A percentile compares a stretch with the other conserved stretches of the same genome.
Conservation (phyloP, 176 grass and related monocot species). For the Avena sativa region DNA sequence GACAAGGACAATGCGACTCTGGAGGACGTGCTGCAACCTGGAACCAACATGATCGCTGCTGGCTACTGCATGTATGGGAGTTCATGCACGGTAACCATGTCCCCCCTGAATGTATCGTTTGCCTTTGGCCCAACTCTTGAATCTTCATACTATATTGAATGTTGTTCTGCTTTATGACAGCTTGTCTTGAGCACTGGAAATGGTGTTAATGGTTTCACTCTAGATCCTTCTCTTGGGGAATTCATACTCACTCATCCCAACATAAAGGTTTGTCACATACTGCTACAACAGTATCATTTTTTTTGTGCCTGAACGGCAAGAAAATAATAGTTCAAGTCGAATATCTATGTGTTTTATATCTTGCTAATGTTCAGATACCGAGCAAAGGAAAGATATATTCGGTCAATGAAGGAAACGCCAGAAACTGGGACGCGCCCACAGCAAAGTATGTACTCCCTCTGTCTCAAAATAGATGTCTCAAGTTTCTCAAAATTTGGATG, state of each 20-base stretch:
- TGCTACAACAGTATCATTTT: not conserved
- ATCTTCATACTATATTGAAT: not conserved
- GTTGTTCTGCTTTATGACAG: slow-evolving; percentile 11
- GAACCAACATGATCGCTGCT: slow-evolving; percentile 88
- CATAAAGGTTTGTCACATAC: slow-evolving; percentile 60
- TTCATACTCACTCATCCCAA: slow-evolving; percentile 80
- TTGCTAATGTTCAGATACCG: slow-evolving; percentile 65
- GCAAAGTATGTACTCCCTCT: slow-evolving; percentile 54
- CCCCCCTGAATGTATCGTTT: not conserved
- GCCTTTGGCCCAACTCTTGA: not conserved
- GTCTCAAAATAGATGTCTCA: too few species aligned
- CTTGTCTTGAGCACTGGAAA: slow-evolving; percentile 83
- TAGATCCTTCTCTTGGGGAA: slow-evolving; percentile 81
- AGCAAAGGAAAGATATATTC: slow-evolving; percentile 92
- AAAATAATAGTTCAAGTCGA: not conserved
- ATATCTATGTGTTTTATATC: not conserved
- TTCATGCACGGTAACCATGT: slow-evolving; percentile 85
- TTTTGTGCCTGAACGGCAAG: not conserved
- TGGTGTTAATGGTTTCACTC: slow-evolving; percentile 80
- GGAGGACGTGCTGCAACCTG: slow-evolving; percentile 81
- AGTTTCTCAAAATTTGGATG: too few species aligned
- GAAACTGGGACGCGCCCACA: slow-evolving; percentile 87
- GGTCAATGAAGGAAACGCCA: slow-evolving; percentile 96
- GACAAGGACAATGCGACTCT: slow-evolving; percentile 65
- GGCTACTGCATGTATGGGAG: slow-evolving; percentile 99